Percentiles rank a stretch among this genome's conserved stretches.
Conservation (phyloP, 306 rosid genomes). For the Ceratonia siliqua region DNA sequence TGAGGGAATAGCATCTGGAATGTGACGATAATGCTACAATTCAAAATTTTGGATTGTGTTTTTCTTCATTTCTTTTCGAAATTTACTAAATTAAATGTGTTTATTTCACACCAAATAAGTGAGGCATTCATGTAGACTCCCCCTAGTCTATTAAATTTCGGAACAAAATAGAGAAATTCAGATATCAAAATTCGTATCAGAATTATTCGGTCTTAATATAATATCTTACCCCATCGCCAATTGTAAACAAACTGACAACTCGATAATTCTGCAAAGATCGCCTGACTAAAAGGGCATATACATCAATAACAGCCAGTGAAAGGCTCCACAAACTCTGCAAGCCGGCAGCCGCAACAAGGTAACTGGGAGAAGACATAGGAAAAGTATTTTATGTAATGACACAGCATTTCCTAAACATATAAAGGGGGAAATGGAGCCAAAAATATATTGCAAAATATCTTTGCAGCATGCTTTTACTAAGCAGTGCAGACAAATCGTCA, state of each 20-base stretch:
- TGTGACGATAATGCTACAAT: slow-evolving; percentile 4
- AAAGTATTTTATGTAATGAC: slow-evolving; percentile 12
- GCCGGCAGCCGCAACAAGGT: slow-evolving; percentile 83
- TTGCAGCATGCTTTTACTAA: not conserved
- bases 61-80: too few relatives aligned
- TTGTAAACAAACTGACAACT: slow-evolving; percentile 62
- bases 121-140: too few relatives aligned
- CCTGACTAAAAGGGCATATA: slow-evolving; percentile 77
- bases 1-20: slow-evolving; percentile 11
- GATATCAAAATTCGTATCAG: too few relatives aligned
- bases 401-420: slow-evolving; percentile 23
- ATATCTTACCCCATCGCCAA: slow-evolving; percentile 92
- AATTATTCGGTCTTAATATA: slow-evolving; percentile 10
- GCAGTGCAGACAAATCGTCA: not conserved
- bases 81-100: too few relatives aligned
- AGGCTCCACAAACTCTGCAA: slow-evolving; percentile 81
- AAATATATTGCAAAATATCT: not conserved
- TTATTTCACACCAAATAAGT: too few relatives aligned
- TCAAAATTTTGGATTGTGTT: too few relatives aligned
- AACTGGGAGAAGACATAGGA: slow-evolving; percentile 54
- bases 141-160: too few relatives aligned
- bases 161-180: too few relatives aligned
- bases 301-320: slow-evolving; percentile 65
- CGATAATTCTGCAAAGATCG: slow-evolving; percentile 70
- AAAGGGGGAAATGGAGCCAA: slow-evolving; percentile 9